Percentiles rank a stretch among this genome's conserved stretches.
phyloP scores from a whole-genome alignment of 805 yeast genomes.

The Yamadazyma phyllophila region DNA sequence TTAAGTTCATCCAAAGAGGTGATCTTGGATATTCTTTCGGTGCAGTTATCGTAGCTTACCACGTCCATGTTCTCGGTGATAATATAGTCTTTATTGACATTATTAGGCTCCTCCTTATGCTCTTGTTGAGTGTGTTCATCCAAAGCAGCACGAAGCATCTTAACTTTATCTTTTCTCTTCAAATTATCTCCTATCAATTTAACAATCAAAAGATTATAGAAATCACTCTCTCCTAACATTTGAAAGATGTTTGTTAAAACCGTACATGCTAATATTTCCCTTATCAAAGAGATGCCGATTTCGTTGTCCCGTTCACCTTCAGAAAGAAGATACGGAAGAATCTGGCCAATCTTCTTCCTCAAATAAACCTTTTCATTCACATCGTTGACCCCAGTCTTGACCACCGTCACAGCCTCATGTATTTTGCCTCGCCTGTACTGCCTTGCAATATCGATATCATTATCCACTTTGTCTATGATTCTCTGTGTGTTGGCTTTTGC shows the following conservation, averaged over 20 bases:
- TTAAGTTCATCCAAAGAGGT: slow-evolving; percentile 41
- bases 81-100: slow-evolving; percentile 12
- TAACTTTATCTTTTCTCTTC: slow-evolving; percentile 72
- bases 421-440: slow-evolving; percentile 50
- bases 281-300: slow-evolving; percentile 47
- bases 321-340: slow-evolving; percentile 53
- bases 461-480: slow-evolving; percentile 23
- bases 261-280: slow-evolving; percentile 61
- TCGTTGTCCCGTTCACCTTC: slow-evolving; percentile 45
- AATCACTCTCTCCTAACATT: slow-evolving; percentile 69
- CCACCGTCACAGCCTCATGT: slow-evolving; percentile 54
- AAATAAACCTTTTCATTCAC: slow-evolving; percentile 51
- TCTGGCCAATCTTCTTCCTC: slow-evolving; percentile 34
- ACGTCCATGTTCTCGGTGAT: slow-evolving; percentile 16
- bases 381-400: slow-evolving; percentile 20
- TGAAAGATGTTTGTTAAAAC: slow-evolving; percentile 49
- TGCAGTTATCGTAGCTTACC: slow-evolving; percentile 16
- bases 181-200: slow-evolving; percentile 60
- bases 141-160: slow-evolving; percentile 65
- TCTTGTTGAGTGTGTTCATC: slow-evolving; percentile 52
- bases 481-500: slow-evolving; percentile 21
- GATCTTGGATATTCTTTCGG: slow-evolving; percentile 13
- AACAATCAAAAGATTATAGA: slow-evolving; percentile 66
- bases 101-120: background rate
- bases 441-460: slow-evolving; percentile 40